phyloP scores from a whole-genome alignment of 179 eudicot genomes.

The Vitellaria paradoxa region DNA sequence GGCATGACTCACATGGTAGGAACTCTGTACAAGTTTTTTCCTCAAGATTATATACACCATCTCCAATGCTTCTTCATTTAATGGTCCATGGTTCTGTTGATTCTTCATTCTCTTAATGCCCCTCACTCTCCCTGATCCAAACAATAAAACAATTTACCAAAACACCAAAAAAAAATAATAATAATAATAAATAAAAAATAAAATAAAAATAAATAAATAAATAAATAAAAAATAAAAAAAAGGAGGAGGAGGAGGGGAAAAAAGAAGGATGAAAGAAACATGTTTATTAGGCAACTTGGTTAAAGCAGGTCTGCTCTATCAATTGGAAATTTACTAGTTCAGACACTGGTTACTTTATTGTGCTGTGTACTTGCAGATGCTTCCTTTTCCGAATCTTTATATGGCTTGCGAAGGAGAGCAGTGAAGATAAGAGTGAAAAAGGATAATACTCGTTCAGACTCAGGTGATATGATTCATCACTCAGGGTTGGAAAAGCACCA shows the following conservation, averaged over 20 bases:
- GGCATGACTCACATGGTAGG: neutral
- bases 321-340: slow-evolving; percentile 6
- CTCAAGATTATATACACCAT: neutral
- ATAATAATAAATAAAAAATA: too few relatives aligned
- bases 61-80: neutral
- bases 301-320: too few relatives aligned
- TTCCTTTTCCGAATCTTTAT: slow-evolving; percentile 87
- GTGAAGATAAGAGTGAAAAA: slow-evolving; percentile 50
- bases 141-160: neutral
- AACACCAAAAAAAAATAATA: too few relatives aligned
- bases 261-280: neutral
- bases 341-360: neutral
- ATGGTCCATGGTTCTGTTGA: neutral
- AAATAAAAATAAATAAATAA: too few relatives aligned
- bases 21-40: neutral
- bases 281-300: too few relatives aligned
- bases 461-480: slow-evolving; percentile 46
- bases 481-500: slow-evolving; percentile 71
- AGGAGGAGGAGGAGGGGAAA: too few relatives aligned
- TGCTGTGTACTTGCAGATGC: slow-evolving; percentile 58
- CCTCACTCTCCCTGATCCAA: neutral
- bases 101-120: neutral
- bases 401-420: slow-evolving; percentile 90
- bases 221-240: too few relatives aligned
- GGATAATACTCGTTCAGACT: slow-evolving; percentile 35